Evolutionary conservation across 495 filamentous ascomycete genomes (phyloP).

Genomic region (Thermothielavioides terrestris): DNA sequence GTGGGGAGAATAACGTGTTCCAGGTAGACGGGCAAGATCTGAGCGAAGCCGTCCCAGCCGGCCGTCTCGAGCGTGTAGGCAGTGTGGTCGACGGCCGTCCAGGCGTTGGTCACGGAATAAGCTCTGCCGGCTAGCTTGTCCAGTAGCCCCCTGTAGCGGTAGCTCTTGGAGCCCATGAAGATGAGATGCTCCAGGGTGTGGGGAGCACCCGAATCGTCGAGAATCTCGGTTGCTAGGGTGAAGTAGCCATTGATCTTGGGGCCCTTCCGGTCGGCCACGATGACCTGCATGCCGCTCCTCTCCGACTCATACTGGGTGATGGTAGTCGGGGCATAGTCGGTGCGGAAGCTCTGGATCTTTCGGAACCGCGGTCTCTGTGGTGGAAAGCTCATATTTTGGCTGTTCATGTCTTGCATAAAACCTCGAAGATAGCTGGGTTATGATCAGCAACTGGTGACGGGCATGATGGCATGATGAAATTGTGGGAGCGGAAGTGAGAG

Average conservation of each 20-base stretch:
- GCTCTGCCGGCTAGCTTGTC: conserved; percentile 89
- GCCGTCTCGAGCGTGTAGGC: conserved; percentile 91
- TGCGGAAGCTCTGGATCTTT: conserved; percentile 71
- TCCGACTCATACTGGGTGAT: conserved; percentile 77
- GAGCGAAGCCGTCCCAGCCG: conserved; percentile 92
- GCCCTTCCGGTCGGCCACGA: conserved; percentile 83
- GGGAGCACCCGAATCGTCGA: conserved; percentile 90
- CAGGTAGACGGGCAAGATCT: conserved; percentile 89
- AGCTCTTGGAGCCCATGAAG: conserved; percentile 96
- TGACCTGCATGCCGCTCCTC: conserved; percentile 85
- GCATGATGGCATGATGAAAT: no score
- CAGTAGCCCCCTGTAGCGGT: conserved; percentile 86
- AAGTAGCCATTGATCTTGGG: conserved; percentile 95
- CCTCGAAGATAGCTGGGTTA: conserved; percentile 13
- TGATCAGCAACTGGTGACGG: conserved; percentile 18
- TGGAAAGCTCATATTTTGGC: conserved; percentile 29
- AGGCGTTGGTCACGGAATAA: conserved; percentile 92
- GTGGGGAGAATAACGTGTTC: conserved; percentile 91
- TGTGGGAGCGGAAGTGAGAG: no score
- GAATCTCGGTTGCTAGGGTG: conserved; percentile 91
- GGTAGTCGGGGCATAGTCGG: conserved; percentile 76
- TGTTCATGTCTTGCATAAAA: conserved; percentile 11
- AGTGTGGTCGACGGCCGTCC: conserved; percentile 93
- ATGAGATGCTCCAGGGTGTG: conserved; percentile 94
- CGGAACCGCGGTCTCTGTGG: conserved; percentile 54